Conservation (phyloP, 2,329 filamentous ascomycete species). For the Colletotrichum sp. region DNA sequence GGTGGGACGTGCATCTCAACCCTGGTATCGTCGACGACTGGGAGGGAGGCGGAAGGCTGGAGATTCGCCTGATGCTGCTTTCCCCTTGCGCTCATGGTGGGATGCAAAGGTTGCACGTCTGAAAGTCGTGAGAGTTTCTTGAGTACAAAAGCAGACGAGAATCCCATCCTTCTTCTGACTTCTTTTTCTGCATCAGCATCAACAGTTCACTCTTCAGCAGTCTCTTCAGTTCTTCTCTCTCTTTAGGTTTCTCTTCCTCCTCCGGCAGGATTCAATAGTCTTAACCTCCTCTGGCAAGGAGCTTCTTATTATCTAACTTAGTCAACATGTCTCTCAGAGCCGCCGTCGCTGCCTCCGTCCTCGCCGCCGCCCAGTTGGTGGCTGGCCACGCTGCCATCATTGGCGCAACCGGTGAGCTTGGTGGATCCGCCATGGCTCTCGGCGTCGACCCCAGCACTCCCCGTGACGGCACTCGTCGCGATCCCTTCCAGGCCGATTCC, state of each 20-base stretch:
- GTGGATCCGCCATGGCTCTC: conserved; percentile 59
- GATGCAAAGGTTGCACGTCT: not conserved
- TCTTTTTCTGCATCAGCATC: conserved; percentile 4
- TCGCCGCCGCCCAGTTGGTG: conserved; percentile 60
- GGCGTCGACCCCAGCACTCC: conserved; percentile 60
- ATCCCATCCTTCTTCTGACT: not conserved
- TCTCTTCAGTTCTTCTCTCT: conserved; percentile 15
- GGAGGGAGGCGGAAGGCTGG: not conserved
- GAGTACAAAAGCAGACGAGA: conserved; percentile 12
- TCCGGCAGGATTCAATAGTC: conserved; percentile 19
- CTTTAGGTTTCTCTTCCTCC: conserved; percentile 6
- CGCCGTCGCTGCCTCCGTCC: conserved; percentile 47
- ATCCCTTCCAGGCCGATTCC: conserved; percentile 68
- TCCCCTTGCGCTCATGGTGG: not conserved
- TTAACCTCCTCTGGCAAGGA: conserved; percentile 20
- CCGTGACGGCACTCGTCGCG: conserved; percentile 63
- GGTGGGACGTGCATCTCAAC: not conserved
- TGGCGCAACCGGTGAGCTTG: conserved; percentile 59
- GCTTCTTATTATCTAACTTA: conserved; percentile 1
- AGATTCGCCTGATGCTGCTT: not conserved
- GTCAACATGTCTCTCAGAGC: conserved; percentile 36
- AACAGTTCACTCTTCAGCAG: conserved; percentile 10
- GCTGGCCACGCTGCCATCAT: conserved; percentile 67
- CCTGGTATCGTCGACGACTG: not conserved
- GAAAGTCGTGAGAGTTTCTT: not conserved